Evolutionary conservation across 345 rosid genomes (phyloP), one percentile per base, ranked within the genome.

Genomic region (Salix viminalis): DNA sequence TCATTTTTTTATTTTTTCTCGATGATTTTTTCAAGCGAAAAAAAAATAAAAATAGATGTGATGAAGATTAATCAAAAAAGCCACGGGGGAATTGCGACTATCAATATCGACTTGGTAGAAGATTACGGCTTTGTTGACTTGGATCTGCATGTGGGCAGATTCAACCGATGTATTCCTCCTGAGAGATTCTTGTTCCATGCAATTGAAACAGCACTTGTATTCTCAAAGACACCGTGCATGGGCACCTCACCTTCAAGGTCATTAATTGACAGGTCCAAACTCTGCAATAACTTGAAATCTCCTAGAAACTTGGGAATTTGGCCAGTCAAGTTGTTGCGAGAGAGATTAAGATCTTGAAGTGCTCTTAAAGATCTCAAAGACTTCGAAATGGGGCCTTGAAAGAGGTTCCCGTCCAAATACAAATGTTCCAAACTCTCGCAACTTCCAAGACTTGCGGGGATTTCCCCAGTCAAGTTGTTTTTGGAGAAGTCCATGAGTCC

Each of bases 171-270:
- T 18, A 16, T 1, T 60, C 77, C 77, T 2, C 74, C 81, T 32
- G 70, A 73, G 10, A 73, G 81, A 36, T 54, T 67, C 13, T 23
- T 13, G 42, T 79, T 79, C 23, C 77, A 56, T 2, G 12, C 2
- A 1, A 79, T 1, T n/a, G 60, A 67, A 24, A 71, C 3, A 1
- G 50, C 19, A 61, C 73, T 73, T 60, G 64, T 62, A 68, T 79
- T 79, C 64, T 34, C 4, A 46, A 79, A 79, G 7, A 44, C 32
- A 39, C 81, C 77, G n/a, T 30, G 2, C 5, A 30, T 13, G 19
- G 77, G 73, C 26, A 79, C 68, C 64, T n/a, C 77, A 73, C 48
- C 82, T 19, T 58, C 72, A 68, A 79, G 19, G 13, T 73, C 42
- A 30, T 79, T 79, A 23, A 15, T 73, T 2, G 81, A 73, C 52